phyloP scores from a whole-genome alignment of 2,329 filamentous ascomycete species.

The Cadophora sp. region DNA sequence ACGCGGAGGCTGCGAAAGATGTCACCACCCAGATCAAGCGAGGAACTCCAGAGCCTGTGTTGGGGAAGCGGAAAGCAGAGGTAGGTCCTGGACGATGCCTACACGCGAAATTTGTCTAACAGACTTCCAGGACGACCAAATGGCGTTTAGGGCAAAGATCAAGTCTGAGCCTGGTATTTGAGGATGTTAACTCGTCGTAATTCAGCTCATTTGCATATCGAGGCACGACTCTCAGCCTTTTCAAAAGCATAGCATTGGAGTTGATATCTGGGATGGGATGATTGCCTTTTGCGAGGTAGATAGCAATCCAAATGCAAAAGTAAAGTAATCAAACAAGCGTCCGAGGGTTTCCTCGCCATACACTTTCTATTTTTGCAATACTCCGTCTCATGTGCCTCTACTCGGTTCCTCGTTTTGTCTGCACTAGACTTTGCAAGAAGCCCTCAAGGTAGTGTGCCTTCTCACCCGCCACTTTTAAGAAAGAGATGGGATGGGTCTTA shows the following conservation, averaged over 20 bases:
- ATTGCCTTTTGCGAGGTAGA: neutral
- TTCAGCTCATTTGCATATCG: slow-evolving; percentile 4
- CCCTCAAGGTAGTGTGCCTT: too few species aligned
- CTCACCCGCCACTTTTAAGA: too few species aligned
- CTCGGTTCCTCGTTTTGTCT: too few species aligned
- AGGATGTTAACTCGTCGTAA: neutral
- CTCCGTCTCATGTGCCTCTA: too few species aligned
- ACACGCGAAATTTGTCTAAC: slow-evolving; percentile 14
- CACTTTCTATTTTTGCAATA: neutral
- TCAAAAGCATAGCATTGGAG: slow-evolving; percentile 30
- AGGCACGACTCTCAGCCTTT: slow-evolving; percentile 5
- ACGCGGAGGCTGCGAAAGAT: slow-evolving; percentile 79
- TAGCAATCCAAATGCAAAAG: neutral
- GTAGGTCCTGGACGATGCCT: slow-evolving; percentile 43
- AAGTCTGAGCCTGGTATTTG: slow-evolving; percentile 40
- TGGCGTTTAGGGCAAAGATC: slow-evolving; percentile 41
- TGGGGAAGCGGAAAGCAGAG: slow-evolving; percentile 80
- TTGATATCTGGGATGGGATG: slow-evolving; percentile 15
- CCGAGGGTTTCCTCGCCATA: neutral
- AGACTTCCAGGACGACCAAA: slow-evolving; percentile 40
- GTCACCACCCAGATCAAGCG: slow-evolving; percentile 55
- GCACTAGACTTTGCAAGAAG: too few species aligned
- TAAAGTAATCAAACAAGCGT: slow-evolving; percentile 17
- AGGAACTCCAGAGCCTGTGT: slow-evolving; percentile 67
- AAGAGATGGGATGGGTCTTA: too few species aligned